Evolutionary conservation across 768 basidiomycete genomes (phyloP), one percentile per base, ranked within the genome.

Genomic region (Naganishia vishniacii): DNA sequence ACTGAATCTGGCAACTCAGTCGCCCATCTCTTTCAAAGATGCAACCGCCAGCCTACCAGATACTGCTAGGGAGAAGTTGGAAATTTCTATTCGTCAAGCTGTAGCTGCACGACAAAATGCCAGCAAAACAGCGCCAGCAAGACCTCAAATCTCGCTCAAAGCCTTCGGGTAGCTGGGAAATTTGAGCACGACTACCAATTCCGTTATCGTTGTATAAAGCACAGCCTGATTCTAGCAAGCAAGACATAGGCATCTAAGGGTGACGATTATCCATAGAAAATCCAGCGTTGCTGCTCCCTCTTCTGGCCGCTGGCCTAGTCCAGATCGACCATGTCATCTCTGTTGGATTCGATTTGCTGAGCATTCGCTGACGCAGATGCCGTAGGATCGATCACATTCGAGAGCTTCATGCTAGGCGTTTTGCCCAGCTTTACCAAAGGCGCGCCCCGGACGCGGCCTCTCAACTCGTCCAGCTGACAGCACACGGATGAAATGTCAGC

Each of bases 11-110:
- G 91, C 91, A 0, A 82, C 87, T 0, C 77, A 82, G 0, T 83
- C 85, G 3, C 88, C 93, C 0, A 73, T 79, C 4, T 83, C 87
- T 13, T 97, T 97, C 83, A 91, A 89, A 74, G 89, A 91, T 47
- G 89, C 88, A 0, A 86, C 88, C 2, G 81, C 79, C 9, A 84
- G 82, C 49, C 80, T 97, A 23, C 85, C 86, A 29, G 73, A 80
- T 7, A 75, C 80, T 0, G 81, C 81, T 6, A 79, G 85, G 47
- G 84, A 86, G 49, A 77, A 82, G 25, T 75, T 97, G 58, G 93
- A 97, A 74, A 81, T 82, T 46, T 86, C 88, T 0, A 83, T 95
- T 53, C 82, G 92, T 66, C 85, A 86, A 59, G 86, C 86, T 4
- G 82, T 93, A 20, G 70, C 68, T 4, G 31, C 23, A 16, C 59